Conservation (phyloP, 169 alveolate species). For the Theileria sp. region DNA sequence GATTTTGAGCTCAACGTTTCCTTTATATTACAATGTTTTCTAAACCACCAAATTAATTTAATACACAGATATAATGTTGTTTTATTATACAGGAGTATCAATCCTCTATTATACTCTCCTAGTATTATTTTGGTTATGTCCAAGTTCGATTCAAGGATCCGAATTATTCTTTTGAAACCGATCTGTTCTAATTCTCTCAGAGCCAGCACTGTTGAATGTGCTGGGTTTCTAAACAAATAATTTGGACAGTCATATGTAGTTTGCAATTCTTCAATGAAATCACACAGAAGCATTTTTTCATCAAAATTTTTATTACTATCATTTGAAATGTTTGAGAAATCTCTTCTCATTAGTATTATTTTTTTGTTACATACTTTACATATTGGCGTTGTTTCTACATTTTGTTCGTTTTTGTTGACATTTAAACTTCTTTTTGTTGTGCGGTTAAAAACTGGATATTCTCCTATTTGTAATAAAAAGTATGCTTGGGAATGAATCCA, state of each 20-base stretch:
- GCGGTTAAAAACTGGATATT: constrained; percentile 11
- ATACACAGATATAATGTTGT: constrained; percentile 15
- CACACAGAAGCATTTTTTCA: neutral
- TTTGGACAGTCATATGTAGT: constrained; percentile 24
- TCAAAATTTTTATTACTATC: neutral
- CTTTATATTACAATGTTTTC: constrained; percentile 16
- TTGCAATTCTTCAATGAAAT: neutral
- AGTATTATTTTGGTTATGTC: constrained; percentile 31
- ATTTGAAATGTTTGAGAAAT: neutral
- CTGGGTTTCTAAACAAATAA: constrained; percentile 14
- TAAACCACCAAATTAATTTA: constrained; percentile 32
- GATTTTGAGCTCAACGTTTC: neutral
- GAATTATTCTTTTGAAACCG: neutral
- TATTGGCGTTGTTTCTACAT: neutral
- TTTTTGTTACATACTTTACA: constrained; percentile 20
- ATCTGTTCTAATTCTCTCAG: constrained; percentile 27
- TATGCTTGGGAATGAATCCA: constrained; percentile 29
- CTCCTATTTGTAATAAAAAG: constrained; percentile 3
- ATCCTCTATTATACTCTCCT: neutral
- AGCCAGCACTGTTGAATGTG: constrained; percentile 16
- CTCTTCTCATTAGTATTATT: constrained; percentile 3
- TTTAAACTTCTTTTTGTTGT: too few relatives aligned
- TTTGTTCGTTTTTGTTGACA: neutral
- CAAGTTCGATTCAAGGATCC: constrained; percentile 23
- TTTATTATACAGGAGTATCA: constrained; percentile 10